Evolutionary conservation across 306 rosid genomes (phyloP).

Genomic region (Pyrus communis): DNA sequence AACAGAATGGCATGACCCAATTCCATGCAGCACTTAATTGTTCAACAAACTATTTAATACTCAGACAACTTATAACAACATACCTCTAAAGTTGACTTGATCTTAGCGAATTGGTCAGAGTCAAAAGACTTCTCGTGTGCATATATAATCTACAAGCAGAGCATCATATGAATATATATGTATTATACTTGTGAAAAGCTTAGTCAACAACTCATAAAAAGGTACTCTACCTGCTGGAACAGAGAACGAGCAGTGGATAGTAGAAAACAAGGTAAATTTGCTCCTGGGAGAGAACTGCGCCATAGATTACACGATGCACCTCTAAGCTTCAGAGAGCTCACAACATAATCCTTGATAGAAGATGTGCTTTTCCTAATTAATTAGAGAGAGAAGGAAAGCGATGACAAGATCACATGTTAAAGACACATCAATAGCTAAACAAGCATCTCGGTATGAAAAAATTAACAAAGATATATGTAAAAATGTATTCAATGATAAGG

Average conservation of each 20-base stretch:
- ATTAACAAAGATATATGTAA: background rate
- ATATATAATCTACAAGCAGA: slow-evolving; percentile 51
- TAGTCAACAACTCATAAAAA: background rate
- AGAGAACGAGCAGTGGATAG: slow-evolving; percentile 53
- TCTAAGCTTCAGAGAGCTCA: slow-evolving; percentile 55
- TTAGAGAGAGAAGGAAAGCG: background rate
- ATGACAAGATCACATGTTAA: background rate
- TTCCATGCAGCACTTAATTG: background rate
- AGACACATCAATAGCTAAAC: background rate
- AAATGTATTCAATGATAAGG: background rate
- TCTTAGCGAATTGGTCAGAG: slow-evolving; percentile 32
- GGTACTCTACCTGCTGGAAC: slow-evolving; percentile 64
- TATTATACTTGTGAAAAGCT: background rate
- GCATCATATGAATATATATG: background rate
- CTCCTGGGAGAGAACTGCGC: slow-evolving; percentile 44
- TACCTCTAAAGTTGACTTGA: slow-evolving; percentile 35
- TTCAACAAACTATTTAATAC: background rate
- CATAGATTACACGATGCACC: slow-evolving; percentile 58
- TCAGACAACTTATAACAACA: background rate
- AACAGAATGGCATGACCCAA: background rate
- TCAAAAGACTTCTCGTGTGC: slow-evolving; percentile 71
- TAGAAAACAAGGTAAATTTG: slow-evolving; percentile 41
- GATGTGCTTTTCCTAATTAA: slow-evolving; percentile 41
- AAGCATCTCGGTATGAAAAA: background rate
- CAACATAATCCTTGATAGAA: slow-evolving; percentile 42